These are phyloP conservation scores for Xylaria flabelliformis DNA, from an alignment of 495 filamentous ascomycete genomes.

Conservation along the genomic window DNA sequence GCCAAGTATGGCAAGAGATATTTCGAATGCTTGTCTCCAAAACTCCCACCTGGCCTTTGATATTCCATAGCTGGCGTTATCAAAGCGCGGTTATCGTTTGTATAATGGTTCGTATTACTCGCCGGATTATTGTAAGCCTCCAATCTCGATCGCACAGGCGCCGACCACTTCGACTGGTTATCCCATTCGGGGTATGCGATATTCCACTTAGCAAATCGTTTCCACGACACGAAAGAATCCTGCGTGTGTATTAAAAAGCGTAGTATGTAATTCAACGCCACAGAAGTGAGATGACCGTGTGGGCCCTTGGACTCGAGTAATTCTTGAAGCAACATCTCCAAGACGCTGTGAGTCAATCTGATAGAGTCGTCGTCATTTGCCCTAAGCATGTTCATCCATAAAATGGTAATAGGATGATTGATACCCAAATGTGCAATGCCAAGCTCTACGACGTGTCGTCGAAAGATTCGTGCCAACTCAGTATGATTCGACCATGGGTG, in stretches of 20 bases:
- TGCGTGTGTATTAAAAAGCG: conserved; percentile 25
- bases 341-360: conserved; percentile 12
- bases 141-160: conserved; percentile 8
- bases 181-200: conserved; percentile 20
- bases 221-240: conserved; percentile 15
- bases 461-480: conserved; percentile 23
- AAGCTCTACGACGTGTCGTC: conserved; percentile 27
- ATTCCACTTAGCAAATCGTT: conserved; percentile 26
- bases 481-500: conserved; percentile 28
- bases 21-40: not conserved
- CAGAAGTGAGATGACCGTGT: conserved; percentile 24
- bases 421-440: conserved; percentile 25
- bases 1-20: conserved; percentile 26
- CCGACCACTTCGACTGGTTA: conserved; percentile 14
- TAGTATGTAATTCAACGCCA: conserved; percentile 24
- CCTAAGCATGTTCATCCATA: conserved; percentile 26
- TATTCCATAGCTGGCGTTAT: conserved; percentile 21
- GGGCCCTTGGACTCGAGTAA: conserved; percentile 18
- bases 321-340: conserved; percentile 24
- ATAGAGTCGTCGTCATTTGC: not conserved
- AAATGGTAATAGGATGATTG: conserved; percentile 26
- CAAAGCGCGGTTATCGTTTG: not conserved
- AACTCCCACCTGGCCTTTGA: not conserved
- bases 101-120: not conserved
- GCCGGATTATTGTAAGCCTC: not conserved